Conservation (phyloP, 495 filamentous ascomycete species). For the Penicillium roqueforti region DNA sequence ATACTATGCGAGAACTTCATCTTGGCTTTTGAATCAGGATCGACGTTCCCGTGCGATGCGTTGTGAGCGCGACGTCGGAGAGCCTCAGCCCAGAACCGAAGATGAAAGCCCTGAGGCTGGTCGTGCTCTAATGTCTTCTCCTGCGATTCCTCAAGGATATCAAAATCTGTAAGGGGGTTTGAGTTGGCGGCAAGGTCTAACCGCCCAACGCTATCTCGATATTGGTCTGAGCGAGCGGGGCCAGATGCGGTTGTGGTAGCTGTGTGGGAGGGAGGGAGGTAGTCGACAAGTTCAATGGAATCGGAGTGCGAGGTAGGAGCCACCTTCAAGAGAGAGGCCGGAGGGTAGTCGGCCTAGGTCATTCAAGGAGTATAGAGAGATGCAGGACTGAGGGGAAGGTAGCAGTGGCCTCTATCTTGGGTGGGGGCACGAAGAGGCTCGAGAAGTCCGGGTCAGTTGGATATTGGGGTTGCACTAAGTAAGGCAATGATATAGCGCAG, state of each 20-base stretch:
- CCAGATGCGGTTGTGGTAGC: slow-evolving; percentile 4
- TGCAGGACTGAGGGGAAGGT: slow-evolving; percentile 9
- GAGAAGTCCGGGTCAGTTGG: slow-evolving; percentile 22
- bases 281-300: slow-evolving; percentile 39
- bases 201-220: background rate
- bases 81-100: slow-evolving; percentile 40
- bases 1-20: slow-evolving; percentile 99
- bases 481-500: slow-evolving; percentile 5
- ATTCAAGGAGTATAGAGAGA: slow-evolving; percentile 9
- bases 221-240: slow-evolving; percentile 6
- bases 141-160: slow-evolving; percentile 1
- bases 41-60: slow-evolving; percentile 16
- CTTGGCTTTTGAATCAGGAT: slow-evolving; percentile 52
- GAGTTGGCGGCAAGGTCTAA: slow-evolving; percentile 15
- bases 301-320: slow-evolving; percentile 22
- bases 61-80: slow-evolving; percentile 28
- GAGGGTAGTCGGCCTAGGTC: slow-evolving; percentile 17
- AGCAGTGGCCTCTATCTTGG: slow-evolving; percentile 14
- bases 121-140: slow-evolving; percentile 16
- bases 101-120: slow-evolving; percentile 21
- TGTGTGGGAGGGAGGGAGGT: slow-evolving; percentile 22
- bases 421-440: slow-evolving; percentile 18
- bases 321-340: slow-evolving; percentile 28
- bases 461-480: slow-evolving; percentile 22
- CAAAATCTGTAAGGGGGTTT: slow-evolving; percentile 11